Evolutionary conservation across 1,139 yeast genomes (phyloP), one percentile per base, ranked within the genome.

Genomic region (Candida pseudoviswanathii): DNA sequence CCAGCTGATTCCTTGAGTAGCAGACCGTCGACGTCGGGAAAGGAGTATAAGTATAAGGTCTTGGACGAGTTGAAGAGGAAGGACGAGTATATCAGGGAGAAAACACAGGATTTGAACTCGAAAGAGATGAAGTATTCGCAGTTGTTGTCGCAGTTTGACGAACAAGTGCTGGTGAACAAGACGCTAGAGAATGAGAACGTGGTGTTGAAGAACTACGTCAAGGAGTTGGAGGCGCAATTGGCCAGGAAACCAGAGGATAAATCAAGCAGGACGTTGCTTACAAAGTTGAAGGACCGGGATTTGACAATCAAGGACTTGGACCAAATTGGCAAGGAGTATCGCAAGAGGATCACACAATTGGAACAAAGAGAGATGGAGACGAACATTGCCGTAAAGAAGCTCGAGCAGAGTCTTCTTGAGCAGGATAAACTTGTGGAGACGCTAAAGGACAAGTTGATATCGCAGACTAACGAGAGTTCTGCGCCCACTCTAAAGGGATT

Each of bases 371-470:
- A 62, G 22, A 53, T 53, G 10, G 42, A 47, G 24, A 57, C 55
- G 25, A 52, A 64, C 3, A 50, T 58, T 5, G 59, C 60, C 24
- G 48, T 69, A 38, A 55, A 60, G 10, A 48, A 47, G 2, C 57
- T 56, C 11, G 51, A 65, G 8, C 51, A 56, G 9, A 26, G 41
- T 25, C 29, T 45, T 11, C 9, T 31, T 2, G 54, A 57, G 22
- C 75, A 68, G 51, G 66, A 63, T 34, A 47, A 56, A 25, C 47
- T 71, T 8, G 62, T 70, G 3, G 52, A 53, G 5, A 49, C 51
- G 3, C 51, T 73, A 25, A 63, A 59, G 48, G 29, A 37, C 3
- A 64, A 64, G 44, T 52, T 70, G 16, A 4, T 39, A 3, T 24
- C 34, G 3, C 55, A 51, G 21, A 49, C 43, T 25, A 26, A 44